phyloP scores from a whole-genome alignment of 768 basidiomycete genomes.

The Cystobasidium tubakii region DNA sequence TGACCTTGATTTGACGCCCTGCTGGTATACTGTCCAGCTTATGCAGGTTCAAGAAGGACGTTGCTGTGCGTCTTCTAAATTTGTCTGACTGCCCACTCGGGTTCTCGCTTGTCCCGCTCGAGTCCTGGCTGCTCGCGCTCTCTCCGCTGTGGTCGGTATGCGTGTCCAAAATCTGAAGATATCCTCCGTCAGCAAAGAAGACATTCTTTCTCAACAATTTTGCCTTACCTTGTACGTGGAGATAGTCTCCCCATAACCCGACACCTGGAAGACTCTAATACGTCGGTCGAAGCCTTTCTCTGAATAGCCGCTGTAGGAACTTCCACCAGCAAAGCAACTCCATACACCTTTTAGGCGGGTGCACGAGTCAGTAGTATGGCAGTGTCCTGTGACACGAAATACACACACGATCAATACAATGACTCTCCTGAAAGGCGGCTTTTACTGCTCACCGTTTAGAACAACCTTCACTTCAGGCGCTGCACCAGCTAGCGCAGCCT shows the following conservation, averaged over 20 bases:
- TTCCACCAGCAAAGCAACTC: conserved; percentile 65
- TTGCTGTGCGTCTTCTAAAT: not conserved
- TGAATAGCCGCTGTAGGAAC: conserved; percentile 48
- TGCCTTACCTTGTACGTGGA: conserved; percentile 65
- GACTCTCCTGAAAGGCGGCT: too few relatives aligned
- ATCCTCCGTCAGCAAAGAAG: not conserved
- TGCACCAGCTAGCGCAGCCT: conserved; percentile 33
- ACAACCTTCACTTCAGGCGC: conserved; percentile 54
- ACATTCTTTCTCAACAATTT: not conserved
- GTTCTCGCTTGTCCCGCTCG: not conserved
- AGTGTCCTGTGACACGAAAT: conserved; percentile 57
- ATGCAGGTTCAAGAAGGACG: not conserved
- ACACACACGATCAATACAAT: too few relatives aligned
- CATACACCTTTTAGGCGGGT: conserved; percentile 73
- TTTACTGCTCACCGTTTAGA: conserved; percentile 57
- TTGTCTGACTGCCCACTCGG: not conserved
- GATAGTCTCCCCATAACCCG: conserved; percentile 86
- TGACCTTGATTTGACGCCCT: not conserved
- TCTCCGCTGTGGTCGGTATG: conserved; percentile 18
- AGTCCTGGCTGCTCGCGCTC: not conserved
- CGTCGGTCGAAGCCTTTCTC: conserved; percentile 71
- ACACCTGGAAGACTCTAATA: conserved; percentile 80
- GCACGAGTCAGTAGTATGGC: conserved; percentile 54
- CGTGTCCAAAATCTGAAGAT: conserved; percentile 12
- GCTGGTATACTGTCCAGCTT: not conserved